These are phyloP conservation scores for Tuber magnatum DNA, from an alignment of 495 filamentous ascomycete species.

Conservation along the genomic window DNA sequence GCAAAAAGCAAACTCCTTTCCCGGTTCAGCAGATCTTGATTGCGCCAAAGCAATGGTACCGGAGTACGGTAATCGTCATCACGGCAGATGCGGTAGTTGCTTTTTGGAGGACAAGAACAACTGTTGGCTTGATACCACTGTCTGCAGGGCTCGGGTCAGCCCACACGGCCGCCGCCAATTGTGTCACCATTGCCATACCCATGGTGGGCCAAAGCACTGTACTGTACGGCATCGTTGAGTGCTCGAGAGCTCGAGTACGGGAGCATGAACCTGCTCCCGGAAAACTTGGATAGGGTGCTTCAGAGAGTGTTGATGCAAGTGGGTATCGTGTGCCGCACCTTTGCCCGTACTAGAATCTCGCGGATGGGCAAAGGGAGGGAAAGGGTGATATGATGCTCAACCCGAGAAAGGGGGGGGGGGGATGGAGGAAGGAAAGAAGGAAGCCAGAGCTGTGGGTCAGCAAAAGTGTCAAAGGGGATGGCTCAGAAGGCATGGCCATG, in stretches of 20 bases:
- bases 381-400: not conserved
- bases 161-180: not conserved
- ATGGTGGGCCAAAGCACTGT: not conserved
- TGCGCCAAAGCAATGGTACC: not conserved
- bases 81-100: not conserved
- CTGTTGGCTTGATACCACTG: not conserved
- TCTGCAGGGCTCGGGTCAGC: not conserved
- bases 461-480: not conserved
- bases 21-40: not conserved
- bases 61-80: not conserved
- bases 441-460: not conserved
- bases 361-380: not conserved
- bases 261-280: not conserved
- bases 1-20: not conserved
- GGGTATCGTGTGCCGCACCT: not conserved
- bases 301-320: not conserved
- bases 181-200: not conserved
- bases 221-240: not conserved
- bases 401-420: not conserved
- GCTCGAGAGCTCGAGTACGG: not conserved
- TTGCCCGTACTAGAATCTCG: not conserved
- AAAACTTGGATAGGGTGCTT: not conserved
- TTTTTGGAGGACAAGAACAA: not conserved
- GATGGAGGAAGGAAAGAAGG: not conserved
- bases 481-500: not conserved